A percentile compares a stretch with the other conserved stretches of the same genome.
phyloP scores from a whole-genome alignment of 2,329 filamentous ascomycete genomes.

The Aspergillus ochraceoroseus region DNA sequence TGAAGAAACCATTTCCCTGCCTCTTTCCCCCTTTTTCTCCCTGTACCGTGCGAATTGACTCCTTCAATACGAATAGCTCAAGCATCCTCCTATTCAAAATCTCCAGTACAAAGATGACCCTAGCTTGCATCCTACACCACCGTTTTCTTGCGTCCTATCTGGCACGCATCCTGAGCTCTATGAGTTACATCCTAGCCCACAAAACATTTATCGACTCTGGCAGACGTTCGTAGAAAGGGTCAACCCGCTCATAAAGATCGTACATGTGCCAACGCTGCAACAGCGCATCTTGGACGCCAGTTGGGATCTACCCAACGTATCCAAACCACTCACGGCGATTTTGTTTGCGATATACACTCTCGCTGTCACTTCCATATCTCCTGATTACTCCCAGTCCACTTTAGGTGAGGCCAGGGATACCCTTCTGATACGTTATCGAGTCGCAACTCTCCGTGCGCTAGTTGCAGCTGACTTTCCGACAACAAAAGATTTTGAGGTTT shows the following conservation, averaged over 20 bases:
- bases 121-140: not conserved
- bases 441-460: conserved; percentile 44
- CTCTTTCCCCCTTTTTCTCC: no score
- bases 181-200: conserved; percentile 15
- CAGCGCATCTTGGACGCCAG: conserved; percentile 56
- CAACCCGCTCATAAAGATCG: conserved; percentile 57
- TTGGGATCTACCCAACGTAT: conserved; percentile 50
- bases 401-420: conserved; percentile 29
- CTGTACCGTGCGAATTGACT: no score
- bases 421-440: conserved; percentile 38
- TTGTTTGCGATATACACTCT: conserved; percentile 63
- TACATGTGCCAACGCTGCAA: conserved; percentile 60
- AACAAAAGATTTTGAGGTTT: conserved; percentile 31
- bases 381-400: conserved; percentile 48
- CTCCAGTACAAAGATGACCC: not conserved
- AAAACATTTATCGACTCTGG: conserved; percentile 22
- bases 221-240: conserved; percentile 21
- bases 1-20: not conserved
- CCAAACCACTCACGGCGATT: conserved; percentile 23
- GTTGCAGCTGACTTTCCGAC: conserved; percentile 40
- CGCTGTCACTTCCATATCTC: conserved; percentile 52
- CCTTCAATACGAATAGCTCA: not conserved
- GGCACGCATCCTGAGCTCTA: conserved; percentile 23
- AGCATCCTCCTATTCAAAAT: not conserved
- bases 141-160: conserved; percentile 51